These are phyloP conservation scores for Trichoderma sp. DNA, from an alignment of 2,329 filamentous ascomycete species.

Conservation along the genomic window DNA sequence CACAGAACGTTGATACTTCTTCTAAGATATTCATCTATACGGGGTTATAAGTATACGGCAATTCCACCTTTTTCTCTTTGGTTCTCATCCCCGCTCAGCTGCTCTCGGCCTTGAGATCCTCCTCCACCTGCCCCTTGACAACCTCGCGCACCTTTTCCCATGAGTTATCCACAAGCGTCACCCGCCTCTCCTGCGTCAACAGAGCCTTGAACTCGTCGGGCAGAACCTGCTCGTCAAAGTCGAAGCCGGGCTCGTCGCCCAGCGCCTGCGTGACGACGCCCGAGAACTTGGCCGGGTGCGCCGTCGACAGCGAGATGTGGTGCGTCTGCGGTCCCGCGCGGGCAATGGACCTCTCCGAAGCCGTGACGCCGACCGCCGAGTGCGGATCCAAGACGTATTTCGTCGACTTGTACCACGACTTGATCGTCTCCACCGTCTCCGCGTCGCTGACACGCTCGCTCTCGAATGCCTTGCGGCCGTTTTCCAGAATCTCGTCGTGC, in stretches of 20 bases:
- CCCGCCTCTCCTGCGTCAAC: slow-evolving; percentile 72
- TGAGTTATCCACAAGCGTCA: slow-evolving; percentile 68
- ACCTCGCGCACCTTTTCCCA: slow-evolving; percentile 77
- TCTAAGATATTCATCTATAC: not conserved
- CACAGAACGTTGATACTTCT: not conserved
- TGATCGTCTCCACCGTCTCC: slow-evolving; percentile 68
- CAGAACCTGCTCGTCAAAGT: slow-evolving; percentile 71
- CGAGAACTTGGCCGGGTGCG: slow-evolving; percentile 94
- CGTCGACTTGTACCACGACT: slow-evolving; percentile 58
- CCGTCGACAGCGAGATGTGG: slow-evolving; percentile 87
- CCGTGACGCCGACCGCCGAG: slow-evolving; percentile 82
- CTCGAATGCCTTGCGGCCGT: slow-evolving; percentile 74
- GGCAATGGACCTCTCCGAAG: slow-evolving; percentile 68
- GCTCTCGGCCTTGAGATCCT: slow-evolving; percentile 21
- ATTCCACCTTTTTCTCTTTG: not conserved
- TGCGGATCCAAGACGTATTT: slow-evolving; percentile 92
- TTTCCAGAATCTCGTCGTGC: slow-evolving; percentile 69
- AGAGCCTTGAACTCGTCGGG: slow-evolving; percentile 82
- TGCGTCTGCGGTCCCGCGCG: slow-evolving; percentile 54
- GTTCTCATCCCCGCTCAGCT: not conserved
- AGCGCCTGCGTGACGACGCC: slow-evolving; percentile 81
- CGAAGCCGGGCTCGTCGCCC: slow-evolving; percentile 67
- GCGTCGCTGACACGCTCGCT: slow-evolving; percentile 72
- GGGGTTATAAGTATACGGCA: not conserved
- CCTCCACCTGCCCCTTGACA: slow-evolving; percentile 70